phyloP scores from a whole-genome alignment of 331 rosid genomes.

The Stylosanthes scabra region DNA sequence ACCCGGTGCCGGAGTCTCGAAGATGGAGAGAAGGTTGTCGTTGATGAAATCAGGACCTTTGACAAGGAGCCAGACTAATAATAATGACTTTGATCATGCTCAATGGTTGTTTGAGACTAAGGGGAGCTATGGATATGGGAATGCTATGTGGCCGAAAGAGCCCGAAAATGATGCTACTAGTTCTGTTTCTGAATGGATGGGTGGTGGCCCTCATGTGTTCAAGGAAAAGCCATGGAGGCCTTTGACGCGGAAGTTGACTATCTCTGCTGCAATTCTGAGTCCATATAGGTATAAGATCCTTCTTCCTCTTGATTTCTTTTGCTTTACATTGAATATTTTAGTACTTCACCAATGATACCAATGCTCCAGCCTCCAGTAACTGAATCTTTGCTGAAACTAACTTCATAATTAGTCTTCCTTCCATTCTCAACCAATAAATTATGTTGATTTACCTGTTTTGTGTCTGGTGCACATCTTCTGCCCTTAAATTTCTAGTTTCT shows the following conservation, averaged over 20 bases:
- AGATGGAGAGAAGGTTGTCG: conserved; percentile 67
- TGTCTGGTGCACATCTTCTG: conserved; percentile 13
- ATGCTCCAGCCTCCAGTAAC: conserved; percentile 4
- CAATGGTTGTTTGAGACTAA: conserved; percentile 72
- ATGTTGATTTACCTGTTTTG: not conserved
- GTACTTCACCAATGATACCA: not conserved
- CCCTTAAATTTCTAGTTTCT: conserved; percentile 9
- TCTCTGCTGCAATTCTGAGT: conserved; percentile 70
- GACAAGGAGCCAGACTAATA: conserved; percentile 43
- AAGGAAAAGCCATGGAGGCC: conserved; percentile 68
- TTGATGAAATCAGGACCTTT: conserved; percentile 56
- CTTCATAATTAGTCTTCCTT: conserved; percentile 8
- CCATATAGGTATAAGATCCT: conserved; percentile 64
- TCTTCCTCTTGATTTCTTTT: not conserved
- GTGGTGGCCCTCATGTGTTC: conserved; percentile 61
- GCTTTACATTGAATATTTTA: not conserved
- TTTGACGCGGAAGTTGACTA: conserved; percentile 59
- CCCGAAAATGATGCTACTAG: conserved; percentile 42
- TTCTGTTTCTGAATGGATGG: conserved; percentile 55
- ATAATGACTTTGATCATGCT: conserved; percentile 59
- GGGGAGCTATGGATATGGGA: conserved; percentile 79
- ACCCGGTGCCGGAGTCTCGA: conserved; percentile 42
- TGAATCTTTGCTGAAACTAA: not conserved
- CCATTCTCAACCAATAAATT: conserved; percentile 9
- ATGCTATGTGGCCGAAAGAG: conserved; percentile 77